Evolutionary conservation across 495 filamentous ascomycete genomes (phyloP), one percentile per base, ranked within the genome.

Genomic region (Penicillium canescens): DNA sequence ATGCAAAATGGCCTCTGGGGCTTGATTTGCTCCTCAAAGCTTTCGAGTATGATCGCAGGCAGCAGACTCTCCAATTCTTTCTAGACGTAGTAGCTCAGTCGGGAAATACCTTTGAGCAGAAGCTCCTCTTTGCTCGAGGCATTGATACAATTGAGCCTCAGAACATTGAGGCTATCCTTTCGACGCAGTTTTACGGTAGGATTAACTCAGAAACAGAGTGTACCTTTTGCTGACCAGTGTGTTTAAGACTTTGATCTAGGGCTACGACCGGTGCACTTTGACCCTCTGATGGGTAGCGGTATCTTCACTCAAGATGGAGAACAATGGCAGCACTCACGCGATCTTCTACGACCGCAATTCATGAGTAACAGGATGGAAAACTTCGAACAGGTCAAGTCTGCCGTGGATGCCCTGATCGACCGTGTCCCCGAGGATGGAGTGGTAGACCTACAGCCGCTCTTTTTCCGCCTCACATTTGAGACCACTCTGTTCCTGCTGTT

Each of bases 301-400:
- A 82, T 85, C 47, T 84, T 85, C 57, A 73, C 75, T 0, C 74
- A 80, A 45, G 78, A 83, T 23, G 82, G 82, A 1, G 36, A 46
- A 38, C 55, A 67, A 6, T 85, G 82, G 82, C 73, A 72, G 50
- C 76, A 72, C 16, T 82, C 77, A 4, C 70, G 81, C 16, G 72
- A 76, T 16, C 60, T 82, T 9, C 65, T 84, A 10, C 67, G 72
- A 3, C 73, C 64, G 3, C 71, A 75, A 46, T 80, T 82, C 46
- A 59, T 65, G 9, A 59, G 59, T 31, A 56, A 44, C 14, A 52
- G 62, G 39, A 50, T 62, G 13, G 41, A 69, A 26, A 59, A 60
- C 4, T 51, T 65, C 34, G 54, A 56, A 13, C 64, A 70, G 42
- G 50, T 74, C 9, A 62, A 52, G 33, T 71, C 77, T 38, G 51